Evolutionary conservation across 352 stramenopile genomes (phyloP).

Genomic region (Phytophthora lateralis): DNA sequence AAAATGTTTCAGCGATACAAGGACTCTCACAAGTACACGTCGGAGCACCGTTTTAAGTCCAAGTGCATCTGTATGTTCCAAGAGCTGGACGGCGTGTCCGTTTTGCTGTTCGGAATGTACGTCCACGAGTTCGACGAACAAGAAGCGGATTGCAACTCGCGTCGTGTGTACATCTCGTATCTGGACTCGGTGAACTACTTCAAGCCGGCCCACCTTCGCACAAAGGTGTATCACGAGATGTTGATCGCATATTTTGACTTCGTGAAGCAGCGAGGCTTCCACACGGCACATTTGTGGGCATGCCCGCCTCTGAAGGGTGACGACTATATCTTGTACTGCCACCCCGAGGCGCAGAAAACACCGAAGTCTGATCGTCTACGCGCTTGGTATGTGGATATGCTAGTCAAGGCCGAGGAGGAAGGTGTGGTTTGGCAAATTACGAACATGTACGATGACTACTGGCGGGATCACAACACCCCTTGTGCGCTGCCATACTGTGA

Average conservation of each 20-base stretch:
- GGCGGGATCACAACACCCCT: constrained; percentile 86
- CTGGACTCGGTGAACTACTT: constrained; percentile 99
- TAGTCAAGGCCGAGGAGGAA: constrained; percentile 85
- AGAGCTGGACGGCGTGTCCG: constrained; percentile 98
- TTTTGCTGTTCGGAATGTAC: constrained; percentile 99
- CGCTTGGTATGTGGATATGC: constrained; percentile 94
- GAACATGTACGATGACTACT: constrained; percentile 97
- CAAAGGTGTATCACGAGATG: constrained; percentile 99
- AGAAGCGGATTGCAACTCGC: constrained; percentile 94
- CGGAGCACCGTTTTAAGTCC: constrained; percentile 93
- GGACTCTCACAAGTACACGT: constrained; percentile 89
- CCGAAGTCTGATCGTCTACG: constrained; percentile 98
- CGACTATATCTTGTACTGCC: constrained; percentile 99
- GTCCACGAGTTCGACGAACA: constrained; percentile 99
- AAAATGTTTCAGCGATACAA: constrained; percentile 96
- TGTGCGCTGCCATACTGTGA: constrained; percentile 88
- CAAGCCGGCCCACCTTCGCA: constrained; percentile 95
- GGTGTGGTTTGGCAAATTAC: constrained; percentile 95
- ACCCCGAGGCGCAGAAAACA: constrained; percentile 98
- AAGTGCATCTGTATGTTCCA: constrained; percentile 99
- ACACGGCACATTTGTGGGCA: constrained; percentile 99
- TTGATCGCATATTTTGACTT: constrained; percentile 98
- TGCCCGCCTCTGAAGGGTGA: constrained; percentile 99
- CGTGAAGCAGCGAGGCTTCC: constrained; percentile 96
- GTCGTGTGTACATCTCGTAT: constrained; percentile 98